These are phyloP conservation scores for Globisporangium cylindrosporum DNA, from an alignment of 352 stramenopile species.

Conservation along the genomic window DNA sequence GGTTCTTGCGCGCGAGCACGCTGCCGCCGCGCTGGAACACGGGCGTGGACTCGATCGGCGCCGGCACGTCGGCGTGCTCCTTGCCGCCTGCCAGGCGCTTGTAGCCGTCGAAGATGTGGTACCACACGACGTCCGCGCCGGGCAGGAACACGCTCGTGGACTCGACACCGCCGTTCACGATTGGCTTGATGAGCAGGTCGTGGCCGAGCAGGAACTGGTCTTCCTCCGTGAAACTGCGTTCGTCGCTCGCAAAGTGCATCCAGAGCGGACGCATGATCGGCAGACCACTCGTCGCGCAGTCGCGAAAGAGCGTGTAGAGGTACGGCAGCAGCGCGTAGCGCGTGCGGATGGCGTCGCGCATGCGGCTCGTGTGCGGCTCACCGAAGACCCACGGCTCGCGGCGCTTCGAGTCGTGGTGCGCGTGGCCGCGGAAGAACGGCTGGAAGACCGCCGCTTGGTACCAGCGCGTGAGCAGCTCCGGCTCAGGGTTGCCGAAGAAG, in stretches of 20 bases:
- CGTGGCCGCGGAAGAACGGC: slow-evolving; percentile 98
- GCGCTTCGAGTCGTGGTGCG: slow-evolving; percentile 98
- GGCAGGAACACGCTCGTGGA: slow-evolving; percentile 91
- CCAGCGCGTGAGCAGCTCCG: slow-evolving; percentile 96
- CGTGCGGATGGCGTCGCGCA: slow-evolving; percentile 91
- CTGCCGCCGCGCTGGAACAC: slow-evolving; percentile 96
- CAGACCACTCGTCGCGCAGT: slow-evolving; percentile 55
- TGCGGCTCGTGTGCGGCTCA: slow-evolving; percentile 87
- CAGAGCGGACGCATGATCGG: slow-evolving; percentile 95
- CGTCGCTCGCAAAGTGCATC: slow-evolving; percentile 93
- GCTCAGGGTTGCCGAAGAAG: slow-evolving; percentile 97
- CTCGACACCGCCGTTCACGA: slow-evolving; percentile 83
- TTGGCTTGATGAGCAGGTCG: slow-evolving; percentile 95
- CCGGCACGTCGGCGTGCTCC: slow-evolving; percentile 61
- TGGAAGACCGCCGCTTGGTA: slow-evolving; percentile 95
- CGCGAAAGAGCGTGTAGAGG: slow-evolving; percentile 90
- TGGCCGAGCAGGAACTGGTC: slow-evolving; percentile 95
- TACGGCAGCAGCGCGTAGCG: slow-evolving; percentile 97
- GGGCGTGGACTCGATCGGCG: slow-evolving; percentile 93
- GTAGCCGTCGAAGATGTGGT: slow-evolving; percentile 83
- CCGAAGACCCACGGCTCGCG: slow-evolving; percentile 98
- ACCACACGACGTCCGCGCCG: slow-evolving; percentile 79
- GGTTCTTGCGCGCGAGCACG: slow-evolving; percentile 95
- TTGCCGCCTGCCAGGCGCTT: slow-evolving; percentile 52
- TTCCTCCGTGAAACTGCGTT: slow-evolving; percentile 84